Conservation (phyloP, 2,329 filamentous ascomycete species). For the Mycocentrospora acerina region DNA sequence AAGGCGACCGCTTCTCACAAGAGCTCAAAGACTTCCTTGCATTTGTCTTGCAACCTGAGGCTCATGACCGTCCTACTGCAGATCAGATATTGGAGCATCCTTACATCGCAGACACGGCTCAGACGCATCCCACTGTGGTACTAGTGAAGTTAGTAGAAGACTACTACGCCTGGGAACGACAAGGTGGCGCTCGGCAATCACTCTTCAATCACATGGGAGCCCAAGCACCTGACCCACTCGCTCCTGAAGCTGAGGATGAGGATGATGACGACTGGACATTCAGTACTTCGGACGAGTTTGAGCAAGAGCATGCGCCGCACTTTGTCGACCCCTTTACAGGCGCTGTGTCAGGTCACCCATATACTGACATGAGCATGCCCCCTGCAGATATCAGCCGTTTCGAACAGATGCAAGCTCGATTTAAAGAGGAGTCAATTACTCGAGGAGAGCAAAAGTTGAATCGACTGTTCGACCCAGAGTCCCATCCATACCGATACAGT, state of each 20-base stretch:
- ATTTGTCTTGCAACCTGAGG: constrained; percentile 71
- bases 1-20: constrained; percentile 70
- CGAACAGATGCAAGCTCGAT: constrained; percentile 48
- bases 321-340: constrained; percentile 50
- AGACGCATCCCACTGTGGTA: constrained; percentile 63
- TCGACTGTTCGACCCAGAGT: constrained; percentile 58
- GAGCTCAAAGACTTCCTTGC: constrained; percentile 69
- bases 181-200: constrained; percentile 69
- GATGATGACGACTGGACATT: constrained; percentile 64
- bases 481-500: constrained; percentile 60
- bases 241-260: constrained; percentile 43
- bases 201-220: constrained; percentile 63
- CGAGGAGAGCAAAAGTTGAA: constrained; percentile 59
- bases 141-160: constrained; percentile 68
- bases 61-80: constrained; percentile 67
- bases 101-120: constrained; percentile 65
- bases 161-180: constrained; percentile 74
- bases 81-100: constrained; percentile 69
- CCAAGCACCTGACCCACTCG: constrained; percentile 55
- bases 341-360: constrained; percentile 17
- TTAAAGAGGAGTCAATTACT: constrained; percentile 59
- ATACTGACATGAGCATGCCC: constrained; percentile 41
- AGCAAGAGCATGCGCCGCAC: constrained; percentile 45
- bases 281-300: constrained; percentile 63
- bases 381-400: constrained; percentile 33